Evolutionary conservation across 2,329 filamentous ascomycete genomes (phyloP), one percentile per base, ranked within the genome.

Genomic region (Tolypocladium tropicale): DNA sequence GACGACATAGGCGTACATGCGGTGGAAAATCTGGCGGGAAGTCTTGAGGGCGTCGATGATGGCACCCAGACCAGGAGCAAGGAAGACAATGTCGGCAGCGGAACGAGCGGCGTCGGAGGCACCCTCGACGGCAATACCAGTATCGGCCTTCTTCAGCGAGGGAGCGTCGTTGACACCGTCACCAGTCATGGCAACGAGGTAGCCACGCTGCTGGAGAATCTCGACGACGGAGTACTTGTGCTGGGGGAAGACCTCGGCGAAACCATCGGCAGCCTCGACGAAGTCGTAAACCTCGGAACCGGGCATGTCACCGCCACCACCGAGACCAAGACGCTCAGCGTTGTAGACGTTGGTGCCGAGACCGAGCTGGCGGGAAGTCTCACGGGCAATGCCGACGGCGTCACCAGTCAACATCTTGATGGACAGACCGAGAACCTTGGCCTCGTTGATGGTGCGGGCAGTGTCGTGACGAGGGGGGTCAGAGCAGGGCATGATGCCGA

Each of bases 391-490:
- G 73, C 90, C 91, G 70, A 95, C 90, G 63, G 91, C 90, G 70
- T 95, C 90, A 81, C 90, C 90, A 75, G 91, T 95, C 76, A 95
- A 83, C 90, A 95, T 95, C 82, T 95, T 95, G 76, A 95, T 91
- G 64, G 88, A 91, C 59, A 95, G 80, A 79, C 90, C 90, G 57
- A 95, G 84, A 61, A 78, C 81, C 80, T 94, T 93, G 68, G 90
- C 90, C 75, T 95, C 90, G 72, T 89, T 87, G 76, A 95, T 89
- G 59, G 91, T 95, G 72, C 89, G 89, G 66, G 86, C 89, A 64
- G 91, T 95, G 69, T 95, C 90, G 77, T 95, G 85, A 68, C 91
- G 89, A 64, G 90, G 90, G 65, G 91, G 91, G 72, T 95, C 90
- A 66, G 86, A 90, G 81, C 90, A 95, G 68, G 91, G 90, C 89